phyloP scores from a whole-genome alignment of 306 rosid species.

The Cucumis cinereus region DNA sequence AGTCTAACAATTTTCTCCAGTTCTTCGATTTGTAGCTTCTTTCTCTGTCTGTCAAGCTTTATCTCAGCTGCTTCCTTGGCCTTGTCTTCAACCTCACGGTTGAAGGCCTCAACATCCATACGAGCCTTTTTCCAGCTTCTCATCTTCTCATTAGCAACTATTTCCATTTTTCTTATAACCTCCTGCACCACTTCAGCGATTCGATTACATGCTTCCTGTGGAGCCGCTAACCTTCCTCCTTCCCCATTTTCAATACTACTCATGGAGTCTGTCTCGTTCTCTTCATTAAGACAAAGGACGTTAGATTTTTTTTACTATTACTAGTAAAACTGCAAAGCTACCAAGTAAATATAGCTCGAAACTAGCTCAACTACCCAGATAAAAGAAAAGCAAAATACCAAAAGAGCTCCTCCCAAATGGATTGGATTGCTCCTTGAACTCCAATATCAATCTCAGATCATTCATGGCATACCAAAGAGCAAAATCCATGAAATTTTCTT shows the following conservation, averaged over 20 bases:
- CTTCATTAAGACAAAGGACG: conserved; percentile 32
- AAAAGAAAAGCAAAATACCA: neutral
- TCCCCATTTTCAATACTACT: conserved; percentile 74
- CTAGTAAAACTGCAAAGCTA: neutral
- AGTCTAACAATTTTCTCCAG: conserved; percentile 95
- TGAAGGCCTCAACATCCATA: conserved; percentile 70
- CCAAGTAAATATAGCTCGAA: neutral
- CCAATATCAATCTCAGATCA: neutral
- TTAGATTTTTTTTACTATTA: neutral
- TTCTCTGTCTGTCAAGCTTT: conserved; percentile 71
- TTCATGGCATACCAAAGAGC: neutral
- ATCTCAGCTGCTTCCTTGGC: conserved; percentile 76
- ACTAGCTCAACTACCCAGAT: neutral
- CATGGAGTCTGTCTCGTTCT: conserved; percentile 71
- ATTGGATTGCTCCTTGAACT: neutral
- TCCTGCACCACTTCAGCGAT: conserved; percentile 94
- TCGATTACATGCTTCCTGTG: conserved; percentile 91
- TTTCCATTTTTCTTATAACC: conserved; percentile 90
- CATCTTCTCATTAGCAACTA: conserved; percentile 98
- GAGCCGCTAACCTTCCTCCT: conserved; percentile 73
- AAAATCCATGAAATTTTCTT: neutral
- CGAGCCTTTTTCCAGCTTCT: conserved; percentile 92
- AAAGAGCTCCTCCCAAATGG: neutral
- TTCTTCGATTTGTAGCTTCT: conserved; percentile 78
- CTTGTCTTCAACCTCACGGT: conserved; percentile 80